Evolutionary conservation across 1,139 yeast species (phyloP).

Genomic region (Yamadazyma triangularis): DNA sequence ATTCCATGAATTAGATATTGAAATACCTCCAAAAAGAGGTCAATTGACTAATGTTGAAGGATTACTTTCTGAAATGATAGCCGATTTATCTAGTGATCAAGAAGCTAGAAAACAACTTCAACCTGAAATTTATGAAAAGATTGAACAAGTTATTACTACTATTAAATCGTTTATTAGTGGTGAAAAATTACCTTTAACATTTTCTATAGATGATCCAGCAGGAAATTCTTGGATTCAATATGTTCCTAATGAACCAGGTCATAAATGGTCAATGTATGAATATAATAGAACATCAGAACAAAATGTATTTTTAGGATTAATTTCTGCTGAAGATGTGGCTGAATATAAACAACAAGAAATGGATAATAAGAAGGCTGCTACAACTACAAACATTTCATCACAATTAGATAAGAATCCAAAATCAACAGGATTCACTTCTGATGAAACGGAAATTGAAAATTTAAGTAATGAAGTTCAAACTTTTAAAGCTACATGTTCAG

Average conservation of each 20-base stretch:
- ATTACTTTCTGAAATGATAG: constrained; percentile 72
- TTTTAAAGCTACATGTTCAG: constrained; percentile 87
- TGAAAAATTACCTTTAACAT: constrained; percentile 72
- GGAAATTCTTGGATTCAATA: constrained; percentile 98
- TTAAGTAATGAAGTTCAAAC: constrained; percentile 87
- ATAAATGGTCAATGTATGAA: constrained; percentile 85
- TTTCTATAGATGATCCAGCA: constrained; percentile 86
- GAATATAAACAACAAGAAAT: constrained; percentile 42
- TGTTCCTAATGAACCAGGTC: constrained; percentile 81
- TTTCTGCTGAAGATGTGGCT: constrained; percentile 74
- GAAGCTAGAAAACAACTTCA: constrained; percentile 66
- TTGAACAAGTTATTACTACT: constrained; percentile 61
- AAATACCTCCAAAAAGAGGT: constrained; percentile 93
- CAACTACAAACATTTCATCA: constrained; percentile 26
- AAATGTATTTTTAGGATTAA: constrained; percentile 79
- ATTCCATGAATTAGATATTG: constrained; percentile 83
- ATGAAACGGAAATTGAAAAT: constrained; percentile 78
- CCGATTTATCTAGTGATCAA: constrained; percentile 80
- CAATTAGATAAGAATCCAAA: constrained; percentile 27
- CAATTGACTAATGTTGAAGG: constrained; percentile 94
- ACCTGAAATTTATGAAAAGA: constrained; percentile 73
- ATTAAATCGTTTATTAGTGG: constrained; percentile 59
- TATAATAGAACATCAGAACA: constrained; percentile 87
- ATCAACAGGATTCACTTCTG: constrained; percentile 56
- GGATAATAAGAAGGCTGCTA: constrained; percentile 36